These are phyloP conservation scores for Hypoxylon fuscum DNA, from an alignment of 495 filamentous ascomycete species.

Conservation along the genomic window DNA sequence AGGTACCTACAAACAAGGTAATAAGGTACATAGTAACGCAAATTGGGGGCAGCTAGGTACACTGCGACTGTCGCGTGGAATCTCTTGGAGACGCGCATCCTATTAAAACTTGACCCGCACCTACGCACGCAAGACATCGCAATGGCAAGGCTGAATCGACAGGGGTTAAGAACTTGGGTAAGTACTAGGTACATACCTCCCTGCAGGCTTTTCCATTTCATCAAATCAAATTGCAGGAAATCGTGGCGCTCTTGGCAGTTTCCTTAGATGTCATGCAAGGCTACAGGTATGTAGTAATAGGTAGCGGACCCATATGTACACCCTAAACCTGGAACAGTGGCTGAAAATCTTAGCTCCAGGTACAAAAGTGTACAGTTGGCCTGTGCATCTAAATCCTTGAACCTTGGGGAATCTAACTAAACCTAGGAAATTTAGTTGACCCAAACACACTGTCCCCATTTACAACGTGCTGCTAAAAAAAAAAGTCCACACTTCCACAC, in stretches of 20 bases:
- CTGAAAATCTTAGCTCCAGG: background rate
- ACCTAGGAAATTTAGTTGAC: no score
- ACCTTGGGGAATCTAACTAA: no score
- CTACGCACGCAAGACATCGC: background rate
- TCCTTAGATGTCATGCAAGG: background rate
- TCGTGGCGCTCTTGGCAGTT: background rate
- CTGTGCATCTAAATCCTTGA: no score
- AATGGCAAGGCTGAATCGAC: slow-evolving; percentile 23
- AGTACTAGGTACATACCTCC: background rate
- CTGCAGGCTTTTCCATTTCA: background rate
- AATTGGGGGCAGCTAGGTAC: no score
- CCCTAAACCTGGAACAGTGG: background rate
- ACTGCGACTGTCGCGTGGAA: background rate
- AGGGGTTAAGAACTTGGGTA: background rate
- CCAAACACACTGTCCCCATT: no score
- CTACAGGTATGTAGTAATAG: no score
- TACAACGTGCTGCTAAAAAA: no score
- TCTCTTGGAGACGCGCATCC: slow-evolving; percentile 20
- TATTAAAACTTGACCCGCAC: slow-evolving; percentile 12
- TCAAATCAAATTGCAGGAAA: background rate
- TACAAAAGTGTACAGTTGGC: no score
- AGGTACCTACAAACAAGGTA: no score
- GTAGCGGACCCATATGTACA: no score
- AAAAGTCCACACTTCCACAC: no score
- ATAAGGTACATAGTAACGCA: no score